Evolutionary conservation across 2,329 filamentous ascomycete genomes (phyloP), one percentile per base, ranked within the genome.

Genomic region (Talaromyces piceae): DNA sequence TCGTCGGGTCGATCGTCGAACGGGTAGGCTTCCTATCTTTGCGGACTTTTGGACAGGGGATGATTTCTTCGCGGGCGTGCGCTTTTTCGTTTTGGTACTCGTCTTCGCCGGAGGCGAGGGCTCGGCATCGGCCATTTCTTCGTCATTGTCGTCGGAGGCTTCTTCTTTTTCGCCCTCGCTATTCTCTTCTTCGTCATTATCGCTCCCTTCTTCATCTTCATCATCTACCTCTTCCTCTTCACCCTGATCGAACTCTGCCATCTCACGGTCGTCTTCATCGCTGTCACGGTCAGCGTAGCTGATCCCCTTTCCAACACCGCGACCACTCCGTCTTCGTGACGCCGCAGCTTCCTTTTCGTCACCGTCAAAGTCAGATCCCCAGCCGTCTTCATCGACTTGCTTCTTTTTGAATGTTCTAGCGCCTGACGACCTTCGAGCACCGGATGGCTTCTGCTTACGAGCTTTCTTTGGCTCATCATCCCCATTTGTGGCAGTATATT

Each of bases 241-340:
- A 13, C 61, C 56, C 53, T 67, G 54, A 28, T 69, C 61, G 60
- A 62, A 66, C 33, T 70, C 64, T 30, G 67, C 63, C 62, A 74
- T 70, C 48, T 73, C 70, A 37, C 63, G 57, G 45, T 73, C 70
- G 18, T 72, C 70, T 30, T 73, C 71, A 28, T 71, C 70, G 41
- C 68, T 74, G 53, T 71, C 68, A 18, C 65, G 67, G 50, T 76
- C 73, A 4, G 63, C 69, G 54, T 75, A 74, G 54, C 67, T 73
- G 54, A 74, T 63, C 12, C 61, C 61, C 27, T 63, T 59, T 22
- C 60, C 61, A 4, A 61, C 61, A 18, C 63, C 67, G 48, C 69
- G 65, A 51, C 59, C 68, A 56, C 66, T 76, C 54, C 66, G 71
- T 47, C 67, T 71, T 45, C 69, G 64, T 45, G 63, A 58, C 16